Conservation (phyloP, 768 basidiomycete genomes). For the Heimioporus sp. region DNA sequence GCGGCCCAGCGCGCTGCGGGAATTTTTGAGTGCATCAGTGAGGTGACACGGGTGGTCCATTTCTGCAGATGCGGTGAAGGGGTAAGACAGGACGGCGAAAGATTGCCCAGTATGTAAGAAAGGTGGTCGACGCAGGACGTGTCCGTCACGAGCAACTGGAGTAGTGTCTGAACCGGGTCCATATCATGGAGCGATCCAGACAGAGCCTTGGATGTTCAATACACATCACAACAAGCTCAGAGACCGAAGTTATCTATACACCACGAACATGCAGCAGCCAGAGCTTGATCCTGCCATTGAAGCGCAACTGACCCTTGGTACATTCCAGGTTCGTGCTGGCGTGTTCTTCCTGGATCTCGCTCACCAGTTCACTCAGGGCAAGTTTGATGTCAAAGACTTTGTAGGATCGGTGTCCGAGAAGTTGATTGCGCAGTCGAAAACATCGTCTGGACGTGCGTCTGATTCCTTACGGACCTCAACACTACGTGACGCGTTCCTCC, state of each 20-base stretch:
- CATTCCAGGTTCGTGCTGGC: constrained; percentile 48
- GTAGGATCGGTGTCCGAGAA: constrained; percentile 84
- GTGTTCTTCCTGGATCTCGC: neutral
- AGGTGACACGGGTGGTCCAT: constrained; percentile 73
- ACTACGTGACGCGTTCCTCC: constrained; percentile 8
- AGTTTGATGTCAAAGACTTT: constrained; percentile 92
- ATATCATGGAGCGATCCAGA: constrained; percentile 24
- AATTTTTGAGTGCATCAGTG: constrained; percentile 76
- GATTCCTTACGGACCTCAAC: neutral
- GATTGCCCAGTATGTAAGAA: constrained; percentile 54
- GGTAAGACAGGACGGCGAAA: constrained; percentile 50
- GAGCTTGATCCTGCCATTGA: constrained; percentile 53
- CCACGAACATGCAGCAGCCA: constrained; percentile 23
- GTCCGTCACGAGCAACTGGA: constrained; percentile 74
- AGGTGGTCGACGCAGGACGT: constrained; percentile 55
- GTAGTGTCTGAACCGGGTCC: constrained; percentile 55
- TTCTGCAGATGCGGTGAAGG: constrained; percentile 69
- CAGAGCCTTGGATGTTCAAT: constrained; percentile 27
- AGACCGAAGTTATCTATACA: neutral
- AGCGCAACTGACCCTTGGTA: constrained; percentile 49
- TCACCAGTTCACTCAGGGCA: constrained; percentile 50
- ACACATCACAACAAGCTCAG: constrained; percentile 28
- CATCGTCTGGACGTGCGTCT: constrained; percentile 75
- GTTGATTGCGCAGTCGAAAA: constrained; percentile 82
- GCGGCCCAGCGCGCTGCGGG: constrained; percentile 80